Evolutionary conservation across 805 yeast genomes (phyloP), one percentile per base, ranked within the genome.

Genomic region (Saturnispora dispora): DNA sequence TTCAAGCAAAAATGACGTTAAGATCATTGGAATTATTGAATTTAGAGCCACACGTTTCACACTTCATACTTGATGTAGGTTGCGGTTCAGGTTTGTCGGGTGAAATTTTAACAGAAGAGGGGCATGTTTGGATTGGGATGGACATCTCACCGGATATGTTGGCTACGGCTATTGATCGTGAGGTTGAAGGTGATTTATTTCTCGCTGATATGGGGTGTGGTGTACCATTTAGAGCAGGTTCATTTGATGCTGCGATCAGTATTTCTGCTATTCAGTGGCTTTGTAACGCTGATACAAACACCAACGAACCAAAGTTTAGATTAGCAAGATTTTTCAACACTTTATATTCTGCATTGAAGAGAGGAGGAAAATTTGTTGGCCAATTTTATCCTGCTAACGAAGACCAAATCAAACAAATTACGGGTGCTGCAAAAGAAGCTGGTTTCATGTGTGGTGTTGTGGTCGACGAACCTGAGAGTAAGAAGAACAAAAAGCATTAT

Each of bases 81-180:
- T 93, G 98, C 73, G 99, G 99, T 2, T 89, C 97, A 0, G 98
- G 99, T 0, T 76, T 93, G 17, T 82, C 93, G 36, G 99, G 99
- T 5, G 98, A 93, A 63, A 91, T 93, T 35, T 71, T 93, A 42
- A 80, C 91, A 0, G 96, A 93, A 62, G 98, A 93, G 65, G 96
- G 95, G 7, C 96, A 88, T 63, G 72, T 82, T 52, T 93, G 99
- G 98, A 71, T 88, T 41, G 99, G 99, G 5, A 81, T 93, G 88
- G 99, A 93, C 69, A 93, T 93, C 47, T 81, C 98, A 0, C 91
- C 97, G 1, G 83, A 91, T 45, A 93, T 93, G 99, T 74, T 93
- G 59, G 96, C 96, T 1, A 86, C 95, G 3, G 99, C 95, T 0
- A 69, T 93, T 33, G 96, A 89, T 59, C 75, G 96, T 63, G 96